Percentiles rank a stretch among this genome's conserved stretches.
Evolutionary conservation across 805 yeast species (phyloP).

Genomic region (Cyberlindnera lachancei): DNA sequence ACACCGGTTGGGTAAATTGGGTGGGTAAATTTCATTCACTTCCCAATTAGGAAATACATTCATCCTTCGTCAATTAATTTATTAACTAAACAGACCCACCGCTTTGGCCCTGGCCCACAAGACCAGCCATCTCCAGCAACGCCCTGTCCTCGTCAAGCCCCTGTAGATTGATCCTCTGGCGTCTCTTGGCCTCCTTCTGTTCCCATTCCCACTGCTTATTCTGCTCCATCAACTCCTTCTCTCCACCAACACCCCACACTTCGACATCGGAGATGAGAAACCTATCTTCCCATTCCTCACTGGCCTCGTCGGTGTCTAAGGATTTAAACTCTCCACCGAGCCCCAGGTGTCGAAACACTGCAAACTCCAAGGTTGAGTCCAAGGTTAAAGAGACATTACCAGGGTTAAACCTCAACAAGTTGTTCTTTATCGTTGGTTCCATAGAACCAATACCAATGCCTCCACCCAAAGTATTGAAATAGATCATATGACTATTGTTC

Average conservation of each 20-base stretch:
- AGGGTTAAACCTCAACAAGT: slow-evolving; percentile 41
- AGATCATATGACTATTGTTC: slow-evolving; percentile 44
- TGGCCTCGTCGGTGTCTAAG: slow-evolving; percentile 19
- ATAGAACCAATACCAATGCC: slow-evolving; percentile 79
- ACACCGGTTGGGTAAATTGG: too few relatives aligned
- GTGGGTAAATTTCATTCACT: too few relatives aligned
- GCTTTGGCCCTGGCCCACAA: slow-evolving; percentile 41
- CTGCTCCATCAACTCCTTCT: slow-evolving; percentile 71
- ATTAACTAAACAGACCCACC: slow-evolving; percentile 38
- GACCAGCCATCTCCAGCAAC: slow-evolving; percentile 74
- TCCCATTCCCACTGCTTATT: slow-evolving; percentile 86
- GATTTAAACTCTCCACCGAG: slow-evolving; percentile 42
- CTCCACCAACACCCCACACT: slow-evolving; percentile 89
- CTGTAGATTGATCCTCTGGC: slow-evolving; percentile 61
- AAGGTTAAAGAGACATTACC: slow-evolving; percentile 78
- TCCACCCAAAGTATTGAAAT: slow-evolving; percentile 66
- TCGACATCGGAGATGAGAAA: slow-evolving; percentile 70
- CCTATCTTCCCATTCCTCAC: slow-evolving; percentile 53
- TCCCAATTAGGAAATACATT: too few relatives aligned
- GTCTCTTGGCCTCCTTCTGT: slow-evolving; percentile 70
- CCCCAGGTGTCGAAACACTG: slow-evolving; percentile 64
- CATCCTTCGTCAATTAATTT: not conserved
- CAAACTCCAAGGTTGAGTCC: slow-evolving; percentile 75
- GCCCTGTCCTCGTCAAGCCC: slow-evolving; percentile 78
- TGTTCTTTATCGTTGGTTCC: slow-evolving; percentile 51